Evolutionary conservation across 2,329 filamentous ascomycete species (phyloP), one percentile per base, ranked within the genome.

Genomic region (Penicillium sp.): DNA sequence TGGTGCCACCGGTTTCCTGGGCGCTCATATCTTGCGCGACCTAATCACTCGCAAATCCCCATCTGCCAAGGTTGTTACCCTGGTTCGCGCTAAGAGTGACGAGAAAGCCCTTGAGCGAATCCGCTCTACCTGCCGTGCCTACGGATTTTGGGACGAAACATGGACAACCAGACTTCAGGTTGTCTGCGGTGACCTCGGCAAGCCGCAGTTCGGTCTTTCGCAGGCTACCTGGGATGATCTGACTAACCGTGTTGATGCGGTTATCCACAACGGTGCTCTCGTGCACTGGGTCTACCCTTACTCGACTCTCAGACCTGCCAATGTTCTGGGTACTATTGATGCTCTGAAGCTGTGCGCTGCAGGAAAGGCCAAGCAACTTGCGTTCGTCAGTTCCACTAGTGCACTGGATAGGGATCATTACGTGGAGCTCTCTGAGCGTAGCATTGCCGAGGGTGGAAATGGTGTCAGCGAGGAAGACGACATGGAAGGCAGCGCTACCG

Each of bases 1-100:
- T 2, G 92, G 93, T 39, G 91, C 90, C 3, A 97, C 92, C 5
- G 92, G 92, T 2, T 97, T 97, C 79, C 75, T 97, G 18, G 92
- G 92, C 24, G 83, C 90, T 0, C 95, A 92, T 67, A 79, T 97
- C 10, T 77, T 95, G 28, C 83, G 83, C 51, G 90, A 96, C 51
- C 74, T 96, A 1, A 80, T 97, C 1, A 82, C 83, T 34, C 80
- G 88, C 21, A 76, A 78, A 9, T 75, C 76, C 14, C 81, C 77
- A 16, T 73, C 76, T 16, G 77, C 84, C 13, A 87, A 83, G 61
- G 80, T 96, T 9, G 85, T 96, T 53, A 86, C 87, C 0, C 87
- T 92, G 53, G 88, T 96, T 3, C 87, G 92, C 48, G 86, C 86
- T 34, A 86, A 87, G 69, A 84, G 85, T 54, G 67, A 80, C 3